A percentile compares a stretch with the other conserved stretches of the same genome.
These are phyloP conservation scores for Colletotrichum cereale DNA, from an alignment of 2,329 filamentous ascomycete species.

Conservation along the genomic window DNA sequence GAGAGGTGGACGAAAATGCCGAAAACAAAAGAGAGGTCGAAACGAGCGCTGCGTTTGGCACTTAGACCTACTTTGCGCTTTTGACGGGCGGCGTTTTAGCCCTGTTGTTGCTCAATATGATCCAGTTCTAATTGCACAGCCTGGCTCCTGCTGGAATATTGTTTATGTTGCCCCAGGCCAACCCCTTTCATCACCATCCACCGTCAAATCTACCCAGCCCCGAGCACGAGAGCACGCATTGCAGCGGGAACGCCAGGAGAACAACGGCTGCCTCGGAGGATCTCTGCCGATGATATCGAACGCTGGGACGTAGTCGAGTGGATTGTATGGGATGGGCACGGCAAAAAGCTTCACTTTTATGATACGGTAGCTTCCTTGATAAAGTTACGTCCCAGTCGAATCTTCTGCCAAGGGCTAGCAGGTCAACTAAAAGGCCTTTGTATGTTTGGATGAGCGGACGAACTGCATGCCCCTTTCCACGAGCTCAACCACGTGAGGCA, in stretches of 20 bases:
- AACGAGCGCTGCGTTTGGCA: slow-evolving; percentile 7
- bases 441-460: neutral
- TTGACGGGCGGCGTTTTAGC: slow-evolving; percentile 12
- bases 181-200: neutral
- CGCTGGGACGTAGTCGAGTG: neutral
- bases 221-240: neutral
- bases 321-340: neutral
- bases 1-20: neutral
- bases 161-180: neutral
- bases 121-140: neutral
- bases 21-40: slow-evolving; percentile 4
- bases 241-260: neutral
- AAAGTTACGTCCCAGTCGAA: neutral
- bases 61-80: slow-evolving; percentile 10
- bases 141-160: neutral
- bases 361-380: neutral
- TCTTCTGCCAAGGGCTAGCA: neutral
- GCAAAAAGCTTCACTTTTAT: neutral
- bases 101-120: slow-evolving; percentile 15
- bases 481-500: neutral
- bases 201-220: neutral
- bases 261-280: neutral
- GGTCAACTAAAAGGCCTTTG: too few species aligned
- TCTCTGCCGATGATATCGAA: neutral
- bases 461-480: neutral